Conservation (phyloP, 345 rosid species). For the Kernera saxatilis region DNA sequence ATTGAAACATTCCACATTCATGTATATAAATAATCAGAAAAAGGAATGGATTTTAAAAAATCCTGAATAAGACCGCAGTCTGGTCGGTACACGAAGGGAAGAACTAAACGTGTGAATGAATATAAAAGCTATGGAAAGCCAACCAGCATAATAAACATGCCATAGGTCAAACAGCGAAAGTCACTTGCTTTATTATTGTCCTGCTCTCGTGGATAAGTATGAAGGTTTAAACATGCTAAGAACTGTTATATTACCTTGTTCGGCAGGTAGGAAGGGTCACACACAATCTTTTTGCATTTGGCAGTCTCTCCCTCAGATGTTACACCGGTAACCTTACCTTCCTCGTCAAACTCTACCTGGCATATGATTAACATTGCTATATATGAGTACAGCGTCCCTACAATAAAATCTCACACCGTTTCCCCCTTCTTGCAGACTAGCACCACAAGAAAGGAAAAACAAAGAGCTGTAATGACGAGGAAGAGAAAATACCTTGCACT, state of each 20-base stretch:
- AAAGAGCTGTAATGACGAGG: not conserved
- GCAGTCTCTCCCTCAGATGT: constrained; percentile 94
- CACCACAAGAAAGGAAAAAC: not conserved
- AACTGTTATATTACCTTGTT: constrained; percentile 47
- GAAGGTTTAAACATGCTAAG: not conserved
- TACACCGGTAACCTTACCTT: constrained; percentile 73
- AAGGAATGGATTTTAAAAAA: not conserved
- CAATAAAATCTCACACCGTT: not conserved
- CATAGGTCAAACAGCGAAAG: not conserved
- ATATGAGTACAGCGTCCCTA: not conserved
- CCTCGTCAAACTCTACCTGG: constrained; percentile 75
- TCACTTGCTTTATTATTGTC: not conserved
- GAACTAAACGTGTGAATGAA: not conserved
- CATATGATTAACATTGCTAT: constrained; percentile 4
- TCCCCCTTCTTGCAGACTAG: not conserved
- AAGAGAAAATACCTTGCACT: constrained; percentile 60
- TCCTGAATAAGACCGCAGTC: not conserved
- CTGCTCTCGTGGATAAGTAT: not conserved
- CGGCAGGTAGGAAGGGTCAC: constrained; percentile 79
- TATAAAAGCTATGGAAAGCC: not conserved
- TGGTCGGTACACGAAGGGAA: not conserved
- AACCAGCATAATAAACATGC: not conserved
- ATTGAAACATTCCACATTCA: not conserved
- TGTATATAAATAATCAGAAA: not conserved
- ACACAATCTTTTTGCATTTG: constrained; percentile 87